phyloP scores from a whole-genome alignment of 179 eudicot species.

The Heliamphora pulchella region DNA sequence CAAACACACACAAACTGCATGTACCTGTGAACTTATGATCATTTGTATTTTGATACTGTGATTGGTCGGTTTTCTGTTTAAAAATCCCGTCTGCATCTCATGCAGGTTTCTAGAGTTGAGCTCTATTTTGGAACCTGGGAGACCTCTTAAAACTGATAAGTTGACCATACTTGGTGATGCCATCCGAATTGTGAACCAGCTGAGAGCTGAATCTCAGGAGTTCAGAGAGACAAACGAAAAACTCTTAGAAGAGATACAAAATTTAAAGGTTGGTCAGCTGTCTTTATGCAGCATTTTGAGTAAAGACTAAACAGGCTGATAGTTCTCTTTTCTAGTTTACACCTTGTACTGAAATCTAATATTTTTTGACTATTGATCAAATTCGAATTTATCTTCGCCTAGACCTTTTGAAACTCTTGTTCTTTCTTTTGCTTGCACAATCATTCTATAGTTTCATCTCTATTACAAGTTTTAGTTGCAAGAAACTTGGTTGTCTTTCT shows the following conservation, averaged over 20 bases:
- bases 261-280: constrained; percentile 55
- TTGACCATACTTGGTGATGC: constrained; percentile 70
- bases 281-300: neutral
- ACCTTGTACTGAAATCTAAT: too few relatives aligned
- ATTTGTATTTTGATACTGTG: neutral
- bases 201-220: constrained; percentile 54
- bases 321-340: too few relatives aligned
- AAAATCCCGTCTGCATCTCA: neutral
- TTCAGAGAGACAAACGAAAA: constrained; percentile 50
- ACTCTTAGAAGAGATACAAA: constrained; percentile 69
- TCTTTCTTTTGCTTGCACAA: too few relatives aligned
- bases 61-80: neutral
- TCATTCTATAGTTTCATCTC: too few relatives aligned
- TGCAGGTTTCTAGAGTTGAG: constrained; percentile 71
- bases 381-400: too few relatives aligned
- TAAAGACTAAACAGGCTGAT: too few relatives aligned
- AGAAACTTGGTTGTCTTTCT: too few relatives aligned
- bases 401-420: too few relatives aligned
- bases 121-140: constrained; percentile 68
- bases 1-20: neutral
- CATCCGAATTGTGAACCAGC: constrained; percentile 56
- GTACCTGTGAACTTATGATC: neutral
- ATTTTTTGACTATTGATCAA: too few relatives aligned
- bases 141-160: constrained; percentile 71
- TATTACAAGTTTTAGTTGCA: too few relatives aligned